Base-by-base conservation (phyloP, 306 rosid species). In the Quercus mongolica region DNA sequence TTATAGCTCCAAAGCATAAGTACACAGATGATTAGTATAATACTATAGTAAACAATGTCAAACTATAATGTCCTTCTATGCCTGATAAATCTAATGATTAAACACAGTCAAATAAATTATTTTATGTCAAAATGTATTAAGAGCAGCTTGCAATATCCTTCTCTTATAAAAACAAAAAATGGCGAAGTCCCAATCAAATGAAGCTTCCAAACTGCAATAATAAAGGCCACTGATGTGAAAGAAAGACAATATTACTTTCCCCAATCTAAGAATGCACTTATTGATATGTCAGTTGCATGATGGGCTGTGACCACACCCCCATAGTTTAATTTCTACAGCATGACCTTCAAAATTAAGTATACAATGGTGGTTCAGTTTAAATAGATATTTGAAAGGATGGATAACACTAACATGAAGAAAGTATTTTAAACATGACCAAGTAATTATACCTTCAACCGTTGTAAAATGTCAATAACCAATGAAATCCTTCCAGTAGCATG, bases 401-500 rank as follows among this genome's bases (percentile, higher is more conserved):
- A 52, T 7, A n/a, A 69, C 9, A 52, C 65, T 25, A 30, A 69
- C 30, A 33, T 1, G 56, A 51, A 61, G 70, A 70, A 10, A 63
- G 41, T 28, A 76, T 52, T 74, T 77, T 69, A 38, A 83, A 74
- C 68, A 69, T 69, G 71, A 73, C 55, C 75, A 28, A 78, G 73
- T 54, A 74, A 25, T 51, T 57, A 77, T 92, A 95, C 99, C 98
- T 95, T 95, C 81, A 95, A 79, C 59, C 97, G 90, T 74, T 94
- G 87, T 86, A 95, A 88, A 81, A 91, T 92, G 84, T 95, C 99
- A 84, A 92, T 80, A 83, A 95, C 76, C 82, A 81, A 59, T 30
- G 99, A 95, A 38, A 95, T 86, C 87, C 99, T 91, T 84, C 91
- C 91, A 38, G 94, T 95, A 80, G 97, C 97, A 56, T 71, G 86